phyloP scores from a whole-genome alignment of 441 rosid species.

The Raphanus hybrid region DNA sequence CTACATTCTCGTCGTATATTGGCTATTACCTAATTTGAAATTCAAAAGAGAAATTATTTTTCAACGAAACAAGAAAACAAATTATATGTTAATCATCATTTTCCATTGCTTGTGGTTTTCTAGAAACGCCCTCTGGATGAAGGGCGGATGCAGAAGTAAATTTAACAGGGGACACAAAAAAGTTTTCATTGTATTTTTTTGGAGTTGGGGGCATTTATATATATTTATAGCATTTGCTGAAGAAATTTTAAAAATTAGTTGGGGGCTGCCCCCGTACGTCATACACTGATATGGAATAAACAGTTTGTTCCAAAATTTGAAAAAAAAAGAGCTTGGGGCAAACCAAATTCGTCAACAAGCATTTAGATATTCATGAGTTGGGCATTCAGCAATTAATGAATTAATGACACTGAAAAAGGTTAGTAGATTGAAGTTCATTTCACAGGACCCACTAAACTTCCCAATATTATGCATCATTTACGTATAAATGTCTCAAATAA shows the following conservation, averaged over 20 bases:
- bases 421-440: constrained; percentile 13
- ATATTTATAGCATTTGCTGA: no score
- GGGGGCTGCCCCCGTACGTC: no score
- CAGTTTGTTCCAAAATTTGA: background rate
- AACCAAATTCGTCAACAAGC: background rate
- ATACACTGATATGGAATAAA: background rate
- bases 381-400: constrained; percentile 17
- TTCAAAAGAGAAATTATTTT: no score
- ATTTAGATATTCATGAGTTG: background rate
- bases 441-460: constrained; percentile 8
- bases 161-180: no score
- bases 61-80: background rate
- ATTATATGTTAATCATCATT: background rate
- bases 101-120: background rate
- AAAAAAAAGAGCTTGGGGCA: background rate
- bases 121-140: background rate
- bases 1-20: background rate
- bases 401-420: background rate
- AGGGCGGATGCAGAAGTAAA: no score
- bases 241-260: no score
- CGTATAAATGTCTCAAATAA: constrained; percentile 23
- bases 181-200: no score
- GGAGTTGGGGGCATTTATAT: no score
- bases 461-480: constrained; percentile 9
- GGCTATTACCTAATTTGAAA: background rate